Conservation (phyloP, 352 stramenopile genomes). For the Phytophthora brassicae region DNA sequence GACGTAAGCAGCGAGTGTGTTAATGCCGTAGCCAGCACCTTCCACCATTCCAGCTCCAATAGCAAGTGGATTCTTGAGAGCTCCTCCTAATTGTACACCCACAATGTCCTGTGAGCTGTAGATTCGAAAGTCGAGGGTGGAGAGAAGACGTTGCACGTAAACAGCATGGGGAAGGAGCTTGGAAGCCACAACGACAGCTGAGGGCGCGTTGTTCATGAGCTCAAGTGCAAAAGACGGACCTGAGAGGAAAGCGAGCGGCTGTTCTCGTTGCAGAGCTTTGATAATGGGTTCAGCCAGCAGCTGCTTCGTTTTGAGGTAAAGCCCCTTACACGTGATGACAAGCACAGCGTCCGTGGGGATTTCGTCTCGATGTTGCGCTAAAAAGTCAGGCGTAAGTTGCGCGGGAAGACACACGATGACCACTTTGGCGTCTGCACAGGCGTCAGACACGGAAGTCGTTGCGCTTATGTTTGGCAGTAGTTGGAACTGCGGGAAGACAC, state of each 20-base stretch:
- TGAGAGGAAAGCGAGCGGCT: conserved; percentile 95
- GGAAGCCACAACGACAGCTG: conserved; percentile 94
- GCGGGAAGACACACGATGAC: conserved; percentile 97
- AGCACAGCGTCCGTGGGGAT: conserved; percentile 92
- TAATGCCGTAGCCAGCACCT: conserved; percentile 95
- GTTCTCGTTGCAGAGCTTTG: conserved; percentile 88
- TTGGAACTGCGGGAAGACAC: conserved; percentile 90
- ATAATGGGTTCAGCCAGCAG: conserved; percentile 96
- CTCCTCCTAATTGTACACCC: conserved; percentile 95
- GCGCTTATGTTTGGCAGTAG: conserved; percentile 85
- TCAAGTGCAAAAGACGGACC: conserved; percentile 96
- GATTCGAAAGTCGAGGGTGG: conserved; percentile 91
- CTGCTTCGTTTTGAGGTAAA: conserved; percentile 95
- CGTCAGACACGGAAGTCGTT: conserved; percentile 87
- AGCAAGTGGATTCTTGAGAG: conserved; percentile 98
- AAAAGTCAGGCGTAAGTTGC: conserved; percentile 92
- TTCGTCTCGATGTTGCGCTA: conserved; percentile 81
- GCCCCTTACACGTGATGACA: conserved; percentile 94
- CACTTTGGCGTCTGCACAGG: conserved; percentile 86
- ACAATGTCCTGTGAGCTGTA: conserved; percentile 94
- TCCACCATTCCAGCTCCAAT: conserved; percentile 97
- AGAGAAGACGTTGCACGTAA: conserved; percentile 82
- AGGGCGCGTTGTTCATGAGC: conserved; percentile 94
- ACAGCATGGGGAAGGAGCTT: conserved; percentile 91
- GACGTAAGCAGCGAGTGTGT: conserved; percentile 94